Evolutionary conservation across 495 filamentous ascomycete species (phyloP), one percentile per base, ranked within the genome.

Genomic region (Talaromyces stipitatus): DNA sequence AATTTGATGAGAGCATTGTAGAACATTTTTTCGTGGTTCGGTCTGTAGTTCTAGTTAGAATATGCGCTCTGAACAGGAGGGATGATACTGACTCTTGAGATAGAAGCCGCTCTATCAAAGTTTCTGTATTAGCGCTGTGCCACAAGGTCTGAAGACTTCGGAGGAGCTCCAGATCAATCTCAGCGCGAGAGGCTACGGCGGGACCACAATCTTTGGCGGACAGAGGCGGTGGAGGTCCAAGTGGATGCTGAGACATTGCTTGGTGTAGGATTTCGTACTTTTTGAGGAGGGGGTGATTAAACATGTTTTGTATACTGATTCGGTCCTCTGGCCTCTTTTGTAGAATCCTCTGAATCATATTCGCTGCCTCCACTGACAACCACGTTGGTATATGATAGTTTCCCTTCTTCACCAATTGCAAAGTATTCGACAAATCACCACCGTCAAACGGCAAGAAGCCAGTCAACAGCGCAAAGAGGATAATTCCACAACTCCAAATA

Each of bases 401-500:
- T 11, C 86, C 91, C 30, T 78, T 82, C 52, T 82, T 78, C 11
- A 95, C 89, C 60, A 86, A 81, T 1, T 69, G 64, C 50, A 92
- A 77, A 24, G 91, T 84, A 7, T 64, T 69, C 1, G 65, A 60
- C 16, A 87, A 63, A 46, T 83, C 69, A 0, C 82, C 78, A 28
- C 87, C 84, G 64, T 92, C 86, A 65, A 96, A 98, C 1, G 94
- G 94, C 2, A 96, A 77, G 51, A 76, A 82, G 1, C 89, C 89
- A 20, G 84, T 82, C 22, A 99, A 76, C 66, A 92, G 80, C 12
- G 87, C 91, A 62, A 84, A 97, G 0, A 99, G 72, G 28, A 97
- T 91, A 5, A 97, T 85, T 6, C 94, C 94, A 67, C 92, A 87
- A 69, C 90, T 95, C 94, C 94, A 98, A 54, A 96, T 86, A 62